phyloP scores from a whole-genome alignment of 2,329 filamentous ascomycete species.

The Pleomassaria siparia region DNA sequence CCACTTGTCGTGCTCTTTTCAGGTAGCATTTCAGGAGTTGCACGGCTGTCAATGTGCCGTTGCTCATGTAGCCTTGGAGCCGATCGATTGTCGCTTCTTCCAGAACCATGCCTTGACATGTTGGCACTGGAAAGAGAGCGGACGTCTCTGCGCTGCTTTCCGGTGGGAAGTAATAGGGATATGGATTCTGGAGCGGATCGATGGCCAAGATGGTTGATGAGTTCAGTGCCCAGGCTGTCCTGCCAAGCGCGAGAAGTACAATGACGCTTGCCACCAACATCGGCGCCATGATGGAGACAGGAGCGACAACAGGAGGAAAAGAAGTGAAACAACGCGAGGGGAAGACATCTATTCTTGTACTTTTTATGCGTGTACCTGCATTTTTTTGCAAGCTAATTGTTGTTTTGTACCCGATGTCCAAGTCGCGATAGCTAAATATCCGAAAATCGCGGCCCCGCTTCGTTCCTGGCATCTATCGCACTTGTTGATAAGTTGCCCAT shows the following conservation, averaged over 20 bases:
- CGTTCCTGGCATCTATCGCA: too few relatives aligned
- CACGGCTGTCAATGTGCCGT: constrained; percentile 37
- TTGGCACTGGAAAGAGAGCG: constrained; percentile 62
- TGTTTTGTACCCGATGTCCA: constrained; percentile 3
- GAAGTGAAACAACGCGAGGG: background rate
- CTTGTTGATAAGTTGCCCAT: background rate
- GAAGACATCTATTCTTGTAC: background rate
- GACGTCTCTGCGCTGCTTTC: constrained; percentile 25
- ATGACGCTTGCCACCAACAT: background rate
- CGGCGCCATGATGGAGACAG: background rate
- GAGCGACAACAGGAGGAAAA: background rate
- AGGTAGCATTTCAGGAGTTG: constrained; percentile 45
- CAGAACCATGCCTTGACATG: constrained; percentile 61
- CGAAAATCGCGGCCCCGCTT: constrained; percentile 6
- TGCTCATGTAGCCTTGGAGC: constrained; percentile 61
- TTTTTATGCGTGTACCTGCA: constrained; percentile 4
- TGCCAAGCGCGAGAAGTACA: constrained; percentile 4
- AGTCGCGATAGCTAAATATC: constrained; percentile 6
- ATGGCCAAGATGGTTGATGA: constrained; percentile 15
- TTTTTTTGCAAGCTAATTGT: constrained; percentile 1
- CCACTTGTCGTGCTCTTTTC: constrained; percentile 59
- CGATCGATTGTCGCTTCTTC: constrained; percentile 72
- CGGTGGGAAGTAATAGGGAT: constrained; percentile 41
- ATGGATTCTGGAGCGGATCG: constrained; percentile 29
- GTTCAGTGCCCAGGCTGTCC: constrained; percentile 9